Conservation (phyloP, 345 rosid species). For the thale cress (Arabidopsis thaliana) region TAIR10.1 NC_003076.8:22306501-22307000, state of each 20-base stretch:
- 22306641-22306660: slow-evolving; percentile 73
- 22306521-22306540: slow-evolving; percentile 61
- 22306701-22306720: slow-evolving; percentile 51
- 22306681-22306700: slow-evolving; percentile 39
- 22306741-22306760: slow-evolving; percentile 53
- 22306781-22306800: slow-evolving; percentile 57
- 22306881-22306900: slow-evolving; percentile 18
- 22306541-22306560: slow-evolving; percentile 81
- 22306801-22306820: slow-evolving; percentile 52
- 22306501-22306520: slow-evolving; percentile 76
- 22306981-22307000: background rate
- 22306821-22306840: slow-evolving; percentile 53
- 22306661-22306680: slow-evolving; percentile 47
- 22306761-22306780: slow-evolving; percentile 89
- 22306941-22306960: background rate
- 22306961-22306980: background rate
- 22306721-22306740: slow-evolving; percentile 43
- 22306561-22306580: slow-evolving; percentile 67
- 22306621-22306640: slow-evolving; percentile 71
- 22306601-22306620: slow-evolving; percentile 89
- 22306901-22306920: slow-evolving; percentile 21
- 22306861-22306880: background rate
- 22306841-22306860: slow-evolving; percentile 2
- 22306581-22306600: slow-evolving; percentile 64
- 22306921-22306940: background rate